Evolutionary conservation across 2,329 filamentous ascomycete species (phyloP).

Genomic region (Nemania diffusa): DNA sequence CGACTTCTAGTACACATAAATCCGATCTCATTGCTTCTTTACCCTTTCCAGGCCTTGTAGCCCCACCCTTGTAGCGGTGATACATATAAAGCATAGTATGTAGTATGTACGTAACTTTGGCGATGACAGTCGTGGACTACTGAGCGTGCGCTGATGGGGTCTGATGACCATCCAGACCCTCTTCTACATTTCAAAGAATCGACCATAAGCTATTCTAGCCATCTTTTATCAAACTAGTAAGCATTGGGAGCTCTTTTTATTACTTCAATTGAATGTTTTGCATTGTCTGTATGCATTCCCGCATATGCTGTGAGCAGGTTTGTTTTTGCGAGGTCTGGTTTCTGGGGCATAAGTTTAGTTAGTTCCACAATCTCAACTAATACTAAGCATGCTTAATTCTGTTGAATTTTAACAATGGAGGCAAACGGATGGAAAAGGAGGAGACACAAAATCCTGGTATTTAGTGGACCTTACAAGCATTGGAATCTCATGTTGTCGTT

Average conservation of each 20-base stretch:
- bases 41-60: constrained; percentile 18
- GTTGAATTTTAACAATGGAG: background rate
- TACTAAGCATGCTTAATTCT: constrained; percentile 18
- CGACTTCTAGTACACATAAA: constrained; percentile 20
- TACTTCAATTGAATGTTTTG: constrained; percentile 25
- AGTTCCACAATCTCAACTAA: background rate
- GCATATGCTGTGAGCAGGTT: constrained; percentile 5
- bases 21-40: constrained; percentile 19
- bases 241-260: constrained; percentile 7
- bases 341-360: background rate
- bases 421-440: constrained; percentile 1
- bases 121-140: constrained; percentile 33
- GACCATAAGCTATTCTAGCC: constrained; percentile 6
- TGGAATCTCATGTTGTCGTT: background rate
- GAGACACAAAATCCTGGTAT: background rate
- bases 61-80: constrained; percentile 23
- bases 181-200: constrained; percentile 1
- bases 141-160: constrained; percentile 25
- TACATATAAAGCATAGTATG: constrained; percentile 21
- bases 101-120: constrained; percentile 24
- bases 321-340: background rate
- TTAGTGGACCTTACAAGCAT: background rate
- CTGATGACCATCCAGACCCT: constrained; percentile 28
- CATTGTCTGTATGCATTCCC: constrained; percentile 23
- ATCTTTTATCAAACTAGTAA: constrained; percentile 9